A percentile compares a stretch with the other conserved stretches of the same genome.
Evolutionary conservation across 108 stramenopile genomes (phyloP).

Genomic region (Stephanodiscus triporus): DNA sequence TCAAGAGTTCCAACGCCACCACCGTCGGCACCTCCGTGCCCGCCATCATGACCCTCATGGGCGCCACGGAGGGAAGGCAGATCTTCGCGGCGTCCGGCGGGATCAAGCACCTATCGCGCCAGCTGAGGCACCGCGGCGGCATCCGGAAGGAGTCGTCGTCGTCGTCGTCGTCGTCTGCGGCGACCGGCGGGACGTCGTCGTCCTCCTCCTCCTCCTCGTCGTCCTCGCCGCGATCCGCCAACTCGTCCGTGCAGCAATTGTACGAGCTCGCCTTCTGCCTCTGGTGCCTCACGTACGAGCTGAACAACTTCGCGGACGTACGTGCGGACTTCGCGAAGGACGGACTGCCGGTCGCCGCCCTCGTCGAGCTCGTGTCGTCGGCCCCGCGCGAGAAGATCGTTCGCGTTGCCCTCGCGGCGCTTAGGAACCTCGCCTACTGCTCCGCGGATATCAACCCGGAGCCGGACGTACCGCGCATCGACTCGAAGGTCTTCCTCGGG

Average conservation of each 20-base stretch:
- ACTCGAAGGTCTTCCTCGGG: slow-evolving; percentile 54
- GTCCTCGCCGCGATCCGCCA: slow-evolving; percentile 57
- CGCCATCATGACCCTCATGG: slow-evolving; percentile 75
- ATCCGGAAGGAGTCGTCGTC: neutral
- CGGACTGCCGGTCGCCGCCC: slow-evolving; percentile 60
- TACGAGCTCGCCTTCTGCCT: slow-evolving; percentile 95
- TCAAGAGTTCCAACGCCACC: slow-evolving; percentile 72
- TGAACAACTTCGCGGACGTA: slow-evolving; percentile 65
- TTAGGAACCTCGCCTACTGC: slow-evolving; percentile 71
- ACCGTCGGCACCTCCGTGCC: slow-evolving; percentile 75
- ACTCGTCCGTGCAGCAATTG: slow-evolving; percentile 89
- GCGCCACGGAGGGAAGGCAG: slow-evolving; percentile 73
- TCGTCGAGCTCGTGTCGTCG: slow-evolving; percentile 69
- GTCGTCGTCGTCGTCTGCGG: neutral
- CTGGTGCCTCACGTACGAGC: slow-evolving; percentile 93
- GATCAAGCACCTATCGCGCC: slow-evolving; percentile 87
- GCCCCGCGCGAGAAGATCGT: slow-evolving; percentile 90
- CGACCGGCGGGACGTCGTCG: no score
- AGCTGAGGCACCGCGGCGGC: slow-evolving; percentile 38
- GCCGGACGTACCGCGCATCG: slow-evolving; percentile 42
- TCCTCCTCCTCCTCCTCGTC: slow-evolving; percentile 24
- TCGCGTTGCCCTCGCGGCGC: slow-evolving; percentile 73
- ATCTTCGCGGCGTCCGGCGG: slow-evolving; percentile 83
- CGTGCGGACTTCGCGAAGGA: slow-evolving; percentile 84
- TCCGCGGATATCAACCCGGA: slow-evolving; percentile 46